Base-by-base conservation (phyloP, 768 basidiomycete species). In the Termitomyces sp. region DNA sequence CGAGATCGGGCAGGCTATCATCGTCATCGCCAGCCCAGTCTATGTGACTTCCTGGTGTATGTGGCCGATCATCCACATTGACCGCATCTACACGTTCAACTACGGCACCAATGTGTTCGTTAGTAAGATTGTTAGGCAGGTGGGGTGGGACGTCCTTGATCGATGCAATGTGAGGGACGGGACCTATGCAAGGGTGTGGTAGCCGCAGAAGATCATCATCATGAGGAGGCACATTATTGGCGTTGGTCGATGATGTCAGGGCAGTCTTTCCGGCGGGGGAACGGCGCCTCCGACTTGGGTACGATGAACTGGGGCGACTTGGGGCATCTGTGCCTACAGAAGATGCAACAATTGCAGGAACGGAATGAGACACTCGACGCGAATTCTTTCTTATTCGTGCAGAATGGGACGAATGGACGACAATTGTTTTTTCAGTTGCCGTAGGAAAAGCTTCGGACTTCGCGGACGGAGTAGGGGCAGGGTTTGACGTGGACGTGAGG, bases 21-120 rank as follows among this genome's bases (percentile, higher is more conserved):
- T 93, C 90, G 55, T 94, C 91, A 61, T 92, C 89, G 35, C 86
- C 87, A 41, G 91, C 91, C 91, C 91, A 94, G 69, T 93, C 90
- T 56, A 92, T 87, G 61, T 92, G 89, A 56, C 84, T 88, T 34
- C 85, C 86, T 14, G 88, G 88, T 1, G 88, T 87, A 16, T 80
- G 72, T 12, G 88, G 85, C 43, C 87, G 74, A 63, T 82, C 76
- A 52, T 81, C 76, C 83, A 90, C 88, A 9, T 88, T 87, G 7
- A 83, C 82, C 9, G 88, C 84, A 47, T 88, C 75, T 11, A 89
- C 85, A 51, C 83, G 86, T 66, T 91, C 88, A 14, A 91, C 89
- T 11, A 90, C 75, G n/a, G 83, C 83, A 66, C 88, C 80, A 49
- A 80, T 78, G 45, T 79, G 79, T 66, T 85, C 75, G 58, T 83